These are phyloP conservation scores for Tolypocladium capitatum DNA, from an alignment of 2,329 filamentous ascomycete genomes.

Conservation along the genomic window DNA sequence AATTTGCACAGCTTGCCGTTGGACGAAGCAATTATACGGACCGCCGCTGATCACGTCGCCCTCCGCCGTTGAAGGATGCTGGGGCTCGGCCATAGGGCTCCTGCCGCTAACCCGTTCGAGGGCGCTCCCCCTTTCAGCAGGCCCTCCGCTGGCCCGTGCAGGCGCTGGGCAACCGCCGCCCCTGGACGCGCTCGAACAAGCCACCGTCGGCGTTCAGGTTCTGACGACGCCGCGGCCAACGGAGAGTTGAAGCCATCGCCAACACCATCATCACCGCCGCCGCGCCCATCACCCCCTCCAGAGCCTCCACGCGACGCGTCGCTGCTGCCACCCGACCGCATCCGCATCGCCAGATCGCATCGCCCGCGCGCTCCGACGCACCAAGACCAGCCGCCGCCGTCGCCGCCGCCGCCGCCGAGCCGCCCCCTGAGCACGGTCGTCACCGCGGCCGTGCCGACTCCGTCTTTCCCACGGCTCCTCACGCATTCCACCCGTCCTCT, in stretches of 20 bases:
- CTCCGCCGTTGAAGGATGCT: background rate
- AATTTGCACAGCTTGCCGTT: background rate
- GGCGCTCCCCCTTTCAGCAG: background rate
- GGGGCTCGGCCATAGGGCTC: background rate
- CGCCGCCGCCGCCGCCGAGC: background rate
- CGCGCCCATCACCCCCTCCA: background rate
- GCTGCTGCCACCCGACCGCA: background rate
- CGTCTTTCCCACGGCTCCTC: conserved; percentile 35
- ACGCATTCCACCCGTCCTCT: conserved; percentile 19
- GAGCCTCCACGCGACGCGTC: background rate
- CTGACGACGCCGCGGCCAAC: background rate
- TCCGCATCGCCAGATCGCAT: background rate
- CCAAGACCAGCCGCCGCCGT: background rate
- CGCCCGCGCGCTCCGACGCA: background rate
- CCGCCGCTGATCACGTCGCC: background rate
- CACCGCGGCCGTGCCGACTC: conserved; percentile 28
- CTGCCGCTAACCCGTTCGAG: conserved; percentile 1
- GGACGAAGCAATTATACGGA: too few relatives aligned
- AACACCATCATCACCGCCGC: background rate
- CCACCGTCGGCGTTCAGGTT: background rate
- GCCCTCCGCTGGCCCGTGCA: conserved; percentile 1
- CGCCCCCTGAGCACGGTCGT: conserved; percentile 26
- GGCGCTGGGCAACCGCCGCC: conserved; percentile 2
- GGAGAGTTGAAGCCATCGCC: conserved; percentile 1
- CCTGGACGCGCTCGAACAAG: background rate